phyloP scores from a whole-genome alignment of 768 basidiomycete species.

The Mycena floridula region DNA sequence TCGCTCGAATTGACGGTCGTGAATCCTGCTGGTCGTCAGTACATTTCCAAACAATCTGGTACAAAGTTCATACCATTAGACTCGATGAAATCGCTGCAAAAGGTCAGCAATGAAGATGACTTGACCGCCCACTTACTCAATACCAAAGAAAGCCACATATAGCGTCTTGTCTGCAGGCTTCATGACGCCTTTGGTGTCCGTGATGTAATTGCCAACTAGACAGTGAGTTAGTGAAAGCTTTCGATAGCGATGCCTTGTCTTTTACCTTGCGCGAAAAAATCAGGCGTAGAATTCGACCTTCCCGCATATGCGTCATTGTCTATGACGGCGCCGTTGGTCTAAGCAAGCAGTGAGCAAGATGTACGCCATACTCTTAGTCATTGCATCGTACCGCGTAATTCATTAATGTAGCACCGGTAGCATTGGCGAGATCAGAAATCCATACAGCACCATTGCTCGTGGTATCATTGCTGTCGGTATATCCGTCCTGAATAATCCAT shows the following conservation, averaged over 20 bases:
- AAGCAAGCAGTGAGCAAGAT: not conserved
- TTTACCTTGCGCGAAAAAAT: constrained; percentile 22
- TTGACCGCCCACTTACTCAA: constrained; percentile 32
- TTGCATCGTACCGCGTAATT: constrained; percentile 38
- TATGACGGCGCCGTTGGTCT: constrained; percentile 23
- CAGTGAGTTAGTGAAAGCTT: not conserved
- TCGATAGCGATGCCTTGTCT: not conserved
- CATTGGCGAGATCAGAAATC: constrained; percentile 39
- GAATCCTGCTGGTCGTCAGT: not conserved
- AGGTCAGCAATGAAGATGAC: not conserved
- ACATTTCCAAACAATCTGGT: constrained; percentile 11
- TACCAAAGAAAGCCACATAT: constrained; percentile 48
- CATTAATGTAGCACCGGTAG: constrained; percentile 32
- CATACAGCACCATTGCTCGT: constrained; percentile 49
- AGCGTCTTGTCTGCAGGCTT: constrained; percentile 40
- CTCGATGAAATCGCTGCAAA: constrained; percentile 12
- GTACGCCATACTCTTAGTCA: not conserved
- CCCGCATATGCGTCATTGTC: constrained; percentile 19
- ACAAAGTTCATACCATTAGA: constrained; percentile 13
- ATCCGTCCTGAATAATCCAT: too few relatives aligned
- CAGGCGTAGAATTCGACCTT: constrained; percentile 6
- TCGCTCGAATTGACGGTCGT: constrained; percentile 6
- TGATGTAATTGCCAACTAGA: constrained; percentile 15
- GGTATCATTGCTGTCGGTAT: too few relatives aligned
- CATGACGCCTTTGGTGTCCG: constrained; percentile 13